Conservation (phyloP, 179 eudicot genomes). For the Amaranthus tricolor region DNA sequence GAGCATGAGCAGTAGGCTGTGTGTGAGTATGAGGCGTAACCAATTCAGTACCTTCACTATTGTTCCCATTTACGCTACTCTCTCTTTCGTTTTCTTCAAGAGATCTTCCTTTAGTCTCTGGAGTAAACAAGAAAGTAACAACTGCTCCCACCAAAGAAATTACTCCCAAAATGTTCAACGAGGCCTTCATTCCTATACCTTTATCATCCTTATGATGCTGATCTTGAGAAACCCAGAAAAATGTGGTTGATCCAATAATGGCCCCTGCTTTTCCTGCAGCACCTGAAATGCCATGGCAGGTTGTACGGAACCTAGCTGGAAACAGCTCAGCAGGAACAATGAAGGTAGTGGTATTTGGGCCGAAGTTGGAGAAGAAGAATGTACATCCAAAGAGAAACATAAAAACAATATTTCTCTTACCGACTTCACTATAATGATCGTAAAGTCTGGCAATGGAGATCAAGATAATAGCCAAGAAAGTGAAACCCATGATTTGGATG, state of each 20-base stretch:
- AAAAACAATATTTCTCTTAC: constrained; percentile 26
- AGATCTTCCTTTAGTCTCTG: constrained; percentile 57
- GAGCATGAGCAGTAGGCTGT: not conserved
- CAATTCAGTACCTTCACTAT: not conserved
- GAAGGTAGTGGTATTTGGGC: constrained; percentile 68
- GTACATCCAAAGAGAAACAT: constrained; percentile 43
- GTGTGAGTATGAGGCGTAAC: not conserved
- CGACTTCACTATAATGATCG: constrained; percentile 11
- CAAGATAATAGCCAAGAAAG: constrained; percentile 38
- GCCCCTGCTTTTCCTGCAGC: constrained; percentile 58
- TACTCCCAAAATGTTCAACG: constrained; percentile 39
- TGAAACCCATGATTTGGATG: constrained; percentile 57
- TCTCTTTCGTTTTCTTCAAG: constrained; percentile 60
- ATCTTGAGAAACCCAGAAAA: constrained; percentile 38
- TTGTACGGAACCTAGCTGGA: constrained; percentile 53
- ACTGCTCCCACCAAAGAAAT: constrained; percentile 44
- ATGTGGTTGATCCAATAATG: constrained; percentile 42
- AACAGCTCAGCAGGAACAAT: constrained; percentile 74
- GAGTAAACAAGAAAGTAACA: constrained; percentile 39
- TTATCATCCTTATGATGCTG: not conserved
- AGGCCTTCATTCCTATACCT: constrained; percentile 22
- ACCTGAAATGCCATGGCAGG: constrained; percentile 61
- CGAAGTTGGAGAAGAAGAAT: constrained; percentile 62
- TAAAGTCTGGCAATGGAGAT: constrained; percentile 47
- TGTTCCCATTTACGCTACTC: not conserved